Conservation (phyloP, 2,329 filamentous ascomycete genomes). For the Aspergillus hortae region DNA sequence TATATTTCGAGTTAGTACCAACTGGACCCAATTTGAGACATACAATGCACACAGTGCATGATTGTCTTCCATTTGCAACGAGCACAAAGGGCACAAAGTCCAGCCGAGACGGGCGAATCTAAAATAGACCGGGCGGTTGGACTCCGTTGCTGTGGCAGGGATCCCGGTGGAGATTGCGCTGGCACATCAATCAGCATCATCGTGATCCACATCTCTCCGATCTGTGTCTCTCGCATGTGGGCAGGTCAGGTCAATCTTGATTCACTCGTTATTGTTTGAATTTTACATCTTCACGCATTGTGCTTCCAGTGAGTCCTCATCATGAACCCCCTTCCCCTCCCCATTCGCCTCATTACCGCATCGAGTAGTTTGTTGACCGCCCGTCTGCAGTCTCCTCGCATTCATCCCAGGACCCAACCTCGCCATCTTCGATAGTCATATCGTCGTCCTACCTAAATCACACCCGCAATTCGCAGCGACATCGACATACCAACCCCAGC, state of each 20-base stretch:
- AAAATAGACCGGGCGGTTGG: slow-evolving; percentile 10
- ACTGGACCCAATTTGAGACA: too few relatives aligned
- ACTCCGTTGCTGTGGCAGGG: slow-evolving; percentile 34
- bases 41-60: too few relatives aligned
- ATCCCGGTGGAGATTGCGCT: slow-evolving; percentile 26
- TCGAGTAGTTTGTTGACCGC: slow-evolving; percentile 35
- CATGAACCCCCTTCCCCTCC: background rate
- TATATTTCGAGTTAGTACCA: background rate
- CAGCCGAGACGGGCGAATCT: too few relatives aligned
- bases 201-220: background rate
- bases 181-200: slow-evolving; percentile 13
- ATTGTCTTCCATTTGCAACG: too few relatives aligned
- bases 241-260: too few relatives aligned
- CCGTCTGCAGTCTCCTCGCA: background rate
- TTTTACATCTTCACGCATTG: background rate
- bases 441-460: background rate
- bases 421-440: too few relatives aligned
- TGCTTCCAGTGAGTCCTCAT: background rate
- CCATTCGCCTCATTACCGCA: slow-evolving; percentile 18
- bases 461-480: too few relatives aligned
- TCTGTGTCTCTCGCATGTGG: background rate
- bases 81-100: too few relatives aligned
- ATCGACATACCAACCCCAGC: background rate
- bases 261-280: background rate
- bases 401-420: too few relatives aligned